These are phyloP conservation scores for Forsythia suspensa DNA, from an alignment of 257 asterid genomes.

Conservation along the genomic window DNA sequence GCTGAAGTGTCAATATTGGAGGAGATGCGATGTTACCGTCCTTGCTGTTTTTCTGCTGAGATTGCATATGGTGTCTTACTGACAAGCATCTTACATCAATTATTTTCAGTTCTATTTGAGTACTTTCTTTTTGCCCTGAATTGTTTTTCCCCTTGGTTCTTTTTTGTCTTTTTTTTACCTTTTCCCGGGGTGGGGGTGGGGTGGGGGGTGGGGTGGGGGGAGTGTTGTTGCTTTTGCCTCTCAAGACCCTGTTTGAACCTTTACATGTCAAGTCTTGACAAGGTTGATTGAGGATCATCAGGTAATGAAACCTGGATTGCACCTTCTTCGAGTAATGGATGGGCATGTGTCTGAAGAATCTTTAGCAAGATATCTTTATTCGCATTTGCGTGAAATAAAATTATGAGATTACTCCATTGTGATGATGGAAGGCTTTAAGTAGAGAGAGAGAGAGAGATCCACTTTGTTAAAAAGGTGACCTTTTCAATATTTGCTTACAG, in stretches of 20 bases:
- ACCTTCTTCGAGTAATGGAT: neutral
- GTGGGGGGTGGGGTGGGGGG: neutral
- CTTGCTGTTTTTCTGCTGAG: conserved; percentile 1
- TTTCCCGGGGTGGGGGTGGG: too few relatives aligned
- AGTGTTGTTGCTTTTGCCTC: neutral
- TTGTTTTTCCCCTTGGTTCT: neutral
- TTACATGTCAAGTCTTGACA: neutral
- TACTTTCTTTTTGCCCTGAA: neutral
- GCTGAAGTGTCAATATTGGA: neutral
- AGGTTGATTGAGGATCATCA: neutral
- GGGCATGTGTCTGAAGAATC: neutral
- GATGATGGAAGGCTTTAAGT: neutral
- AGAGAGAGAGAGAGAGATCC: neutral
- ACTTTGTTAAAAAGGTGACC: too few relatives aligned
- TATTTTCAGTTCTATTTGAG: neutral
- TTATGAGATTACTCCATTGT: neutral
- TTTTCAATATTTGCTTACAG: neutral
- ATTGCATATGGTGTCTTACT: neutral
- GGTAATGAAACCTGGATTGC: neutral
- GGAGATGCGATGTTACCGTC: neutral
- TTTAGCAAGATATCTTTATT: neutral
- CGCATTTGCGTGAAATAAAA: neutral
- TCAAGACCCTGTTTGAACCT: neutral
- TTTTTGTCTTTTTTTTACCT: neutral
- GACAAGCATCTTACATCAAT: neutral